Percentiles rank a stretch among this genome's conserved stretches.
Conservation (phyloP, 495 filamentous ascomycete species). For the Penicillium robsamsonii region DNA sequence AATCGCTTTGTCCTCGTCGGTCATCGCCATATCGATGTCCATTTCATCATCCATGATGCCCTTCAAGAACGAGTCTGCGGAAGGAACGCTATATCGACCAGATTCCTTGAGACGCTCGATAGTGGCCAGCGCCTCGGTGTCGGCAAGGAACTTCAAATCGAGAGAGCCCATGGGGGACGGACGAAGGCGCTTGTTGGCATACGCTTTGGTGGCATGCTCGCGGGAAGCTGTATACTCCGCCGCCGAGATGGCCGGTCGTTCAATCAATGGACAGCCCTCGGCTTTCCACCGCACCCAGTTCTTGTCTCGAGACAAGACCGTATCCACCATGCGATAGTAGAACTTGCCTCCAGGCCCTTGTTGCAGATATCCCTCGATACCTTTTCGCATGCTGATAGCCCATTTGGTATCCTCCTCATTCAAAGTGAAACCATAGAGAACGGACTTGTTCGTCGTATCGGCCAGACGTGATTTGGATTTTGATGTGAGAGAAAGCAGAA, state of each 20-base stretch:
- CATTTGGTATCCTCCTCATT: slow-evolving; percentile 84
- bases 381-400: slow-evolving; percentile 67
- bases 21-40: slow-evolving; percentile 76
- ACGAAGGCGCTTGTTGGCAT: slow-evolving; percentile 64
- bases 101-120: slow-evolving; percentile 58
- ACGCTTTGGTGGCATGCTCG: slow-evolving; percentile 58
- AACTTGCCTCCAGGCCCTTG: slow-evolving; percentile 70
- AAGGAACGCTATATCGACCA: slow-evolving; percentile 52
- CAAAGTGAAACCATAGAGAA: slow-evolving; percentile 74
- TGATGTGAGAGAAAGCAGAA: slow-evolving; percentile 83
- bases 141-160: slow-evolving; percentile 72
- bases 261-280: slow-evolving; percentile 85
- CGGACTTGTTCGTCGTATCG: slow-evolving; percentile 76
- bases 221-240: slow-evolving; percentile 65
- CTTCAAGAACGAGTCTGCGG: slow-evolving; percentile 54
- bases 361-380: slow-evolving; percentile 76
- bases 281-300: slow-evolving; percentile 99
- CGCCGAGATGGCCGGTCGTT: slow-evolving; percentile 64
- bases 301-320: slow-evolving; percentile 89
- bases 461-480: slow-evolving; percentile 74
- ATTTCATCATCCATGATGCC: slow-evolving; percentile 70
- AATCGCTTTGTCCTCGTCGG: slow-evolving; percentile 64
- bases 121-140: slow-evolving; percentile 51
- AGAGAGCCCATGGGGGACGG: slow-evolving; percentile 67
- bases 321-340: slow-evolving; percentile 95